A percentile compares a stretch with the other conserved stretches of the same genome.
Evolutionary conservation across 1,284 basidiomycete genomes (phyloP).

Genomic region (Athelia psychrophila): DNA sequence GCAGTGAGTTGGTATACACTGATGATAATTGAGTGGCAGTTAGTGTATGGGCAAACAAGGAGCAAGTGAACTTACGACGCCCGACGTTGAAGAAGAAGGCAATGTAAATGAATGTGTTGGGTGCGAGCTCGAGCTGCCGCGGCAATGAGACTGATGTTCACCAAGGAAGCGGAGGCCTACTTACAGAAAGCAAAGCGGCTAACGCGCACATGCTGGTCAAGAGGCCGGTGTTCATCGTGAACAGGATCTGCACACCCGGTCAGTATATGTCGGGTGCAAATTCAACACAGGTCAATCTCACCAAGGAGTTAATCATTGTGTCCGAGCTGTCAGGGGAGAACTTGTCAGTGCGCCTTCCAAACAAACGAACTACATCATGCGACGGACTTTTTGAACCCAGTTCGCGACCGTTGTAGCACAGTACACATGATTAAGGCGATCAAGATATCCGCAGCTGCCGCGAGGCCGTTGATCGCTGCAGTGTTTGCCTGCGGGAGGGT

Average conservation of each 20-base stretch:
- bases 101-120: conserved; percentile 2
- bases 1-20: background rate
- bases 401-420: conserved; percentile 50
- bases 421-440: conserved; percentile 50
- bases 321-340: background rate
- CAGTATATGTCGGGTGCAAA: background rate
- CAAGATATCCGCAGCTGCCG: conserved; percentile 51
- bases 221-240: background rate
- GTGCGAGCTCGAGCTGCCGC: background rate
- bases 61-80: background rate
- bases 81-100: background rate
- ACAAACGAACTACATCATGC: background rate
- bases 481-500: conserved; percentile 33
- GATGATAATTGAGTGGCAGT: background rate
- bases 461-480: conserved; percentile 50
- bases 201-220: conserved; percentile 1
- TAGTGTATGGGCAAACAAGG: background rate
- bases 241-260: background rate
- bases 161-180: background rate
- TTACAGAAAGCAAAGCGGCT: background rate
- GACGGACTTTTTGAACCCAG: conserved; percentile 39
- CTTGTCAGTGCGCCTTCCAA: background rate
- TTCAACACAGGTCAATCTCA: background rate
- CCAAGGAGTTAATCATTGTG: background rate
- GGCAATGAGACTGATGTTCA: background rate